Conservation (phyloP, 345 rosid species). For the Melastoma malabathricum region DNA sequence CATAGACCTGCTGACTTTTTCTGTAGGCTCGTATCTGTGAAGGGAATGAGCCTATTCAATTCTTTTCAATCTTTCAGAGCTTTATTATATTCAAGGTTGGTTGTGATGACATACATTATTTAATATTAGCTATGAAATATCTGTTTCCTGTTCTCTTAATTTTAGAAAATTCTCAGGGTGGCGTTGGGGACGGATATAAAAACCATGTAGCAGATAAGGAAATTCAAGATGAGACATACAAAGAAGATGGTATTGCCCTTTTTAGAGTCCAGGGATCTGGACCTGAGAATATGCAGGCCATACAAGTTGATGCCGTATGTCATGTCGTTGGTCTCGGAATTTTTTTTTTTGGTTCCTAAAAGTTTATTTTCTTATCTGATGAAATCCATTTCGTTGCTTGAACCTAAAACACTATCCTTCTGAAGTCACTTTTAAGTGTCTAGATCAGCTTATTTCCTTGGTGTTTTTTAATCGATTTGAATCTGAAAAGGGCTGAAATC, state of each 20-base stretch:
- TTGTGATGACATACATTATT: constrained; percentile 2
- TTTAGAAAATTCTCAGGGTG: constrained; percentile 50
- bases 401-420: no score
- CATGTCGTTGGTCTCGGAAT: constrained; percentile 6
- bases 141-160: not conserved
- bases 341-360: no score
- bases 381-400: no score
- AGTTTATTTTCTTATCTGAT: no score
- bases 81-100: constrained; percentile 82
- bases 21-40: constrained; percentile 74
- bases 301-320: constrained; percentile 90
- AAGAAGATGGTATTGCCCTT: constrained; percentile 66
- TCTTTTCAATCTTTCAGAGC: constrained; percentile 83
- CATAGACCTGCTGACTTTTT: constrained; percentile 8
- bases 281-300: constrained; percentile 97
- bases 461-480: no score
- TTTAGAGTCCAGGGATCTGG: constrained; percentile 94
- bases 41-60: constrained; percentile 87
- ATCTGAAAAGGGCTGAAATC: no score
- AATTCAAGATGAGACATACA: constrained; percentile 65
- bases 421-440: no score
- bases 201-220: constrained; percentile 56
- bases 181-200: constrained; percentile 78
- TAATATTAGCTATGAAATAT: not conserved
- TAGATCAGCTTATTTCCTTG: no score